phyloP scores from a whole-genome alignment of 306 rosid genomes.

The Cercis canadensis region DNA sequence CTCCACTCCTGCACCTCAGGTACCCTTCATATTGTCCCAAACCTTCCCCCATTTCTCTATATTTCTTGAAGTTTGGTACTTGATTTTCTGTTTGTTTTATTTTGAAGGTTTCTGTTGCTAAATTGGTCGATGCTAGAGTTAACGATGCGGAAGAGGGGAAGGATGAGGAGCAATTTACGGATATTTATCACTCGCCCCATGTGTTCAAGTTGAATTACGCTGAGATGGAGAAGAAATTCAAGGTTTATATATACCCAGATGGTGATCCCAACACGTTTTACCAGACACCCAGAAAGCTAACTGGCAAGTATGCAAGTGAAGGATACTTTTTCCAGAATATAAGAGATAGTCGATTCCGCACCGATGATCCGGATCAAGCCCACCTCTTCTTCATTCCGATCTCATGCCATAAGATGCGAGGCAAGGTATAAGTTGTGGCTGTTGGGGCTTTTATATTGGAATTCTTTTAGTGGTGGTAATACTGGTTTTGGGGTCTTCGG shows the following conservation, averaged over 20 bases:
- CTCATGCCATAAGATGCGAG: constrained; percentile 97
- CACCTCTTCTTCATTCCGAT: constrained; percentile 90
- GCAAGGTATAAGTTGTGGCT: constrained; percentile 64
- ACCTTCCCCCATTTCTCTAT: constrained; percentile 3
- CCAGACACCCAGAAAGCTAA: constrained; percentile 94
- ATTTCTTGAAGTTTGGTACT: neutral
- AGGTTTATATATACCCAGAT: constrained; percentile 88
- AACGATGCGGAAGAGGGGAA: neutral
- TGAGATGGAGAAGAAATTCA: constrained; percentile 81
- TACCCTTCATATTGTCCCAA: neutral
- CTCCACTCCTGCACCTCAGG: constrained; percentile 54
- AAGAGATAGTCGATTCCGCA: constrained; percentile 77
- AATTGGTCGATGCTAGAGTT: constrained; percentile 26
- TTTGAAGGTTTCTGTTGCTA: constrained; percentile 42
- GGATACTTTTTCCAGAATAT: constrained; percentile 96
- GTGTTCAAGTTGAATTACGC: constrained; percentile 74
- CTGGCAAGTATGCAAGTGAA: constrained; percentile 93
- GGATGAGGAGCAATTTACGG: constrained; percentile 41
- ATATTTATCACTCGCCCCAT: constrained; percentile 72
- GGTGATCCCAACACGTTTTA: constrained; percentile 91
- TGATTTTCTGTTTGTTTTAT: neutral
- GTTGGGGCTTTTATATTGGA: neutral
- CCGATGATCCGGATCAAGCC: constrained; percentile 83
- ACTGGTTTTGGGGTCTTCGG: neutral
- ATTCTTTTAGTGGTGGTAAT: neutral